Base-by-base conservation (phyloP, 106 monocot species). In the Dactylorhiza incarnata region DNA sequence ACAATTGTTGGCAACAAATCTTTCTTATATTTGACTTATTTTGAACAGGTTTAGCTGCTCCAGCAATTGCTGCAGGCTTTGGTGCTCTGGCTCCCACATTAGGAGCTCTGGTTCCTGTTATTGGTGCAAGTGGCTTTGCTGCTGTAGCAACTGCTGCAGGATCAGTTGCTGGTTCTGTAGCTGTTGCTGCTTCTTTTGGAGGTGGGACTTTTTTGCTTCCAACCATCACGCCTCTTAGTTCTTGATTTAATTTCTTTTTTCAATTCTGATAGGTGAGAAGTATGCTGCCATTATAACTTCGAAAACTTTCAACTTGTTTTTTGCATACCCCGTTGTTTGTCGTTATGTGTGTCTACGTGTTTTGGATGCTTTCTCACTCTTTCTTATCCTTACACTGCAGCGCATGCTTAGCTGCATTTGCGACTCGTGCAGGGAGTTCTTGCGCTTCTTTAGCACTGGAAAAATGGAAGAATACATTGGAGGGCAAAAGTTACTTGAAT, bases 111-210 rank as follows among this genome's bases (percentile, higher is more conserved):
- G 84, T 97, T 29, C 96, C 96, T 77, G 81, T 91, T 65, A 86
- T 97, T 74, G 96, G 96, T 74, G 96, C 96, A 19, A 84, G 96
- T 80, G 96, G 96, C 0, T 97, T 97, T 91, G 96, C 93, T 89
- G 96, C 96, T 8, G 83, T 85, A 71, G 96, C 96, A 66, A 88
- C 78, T 83, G 96, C 91, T 72, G 93, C 96, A 73, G 96, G 96
- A 75, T 91, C 93, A 59, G 91, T 89, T 79, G 96, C 93, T 55
- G 96, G 96, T 68, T 97, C 96, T 55, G 93, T 93, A 13, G 93
- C 96, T 76, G 96, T 97, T 84, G 96, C 96, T 58, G 93, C 96
- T 78, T 97, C 96, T 46, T 97, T 97, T 84, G 96, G 96, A 91
- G 93, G 96, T 97, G 62, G 16, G 37, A 25, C 1, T 68, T 68